Conservation (phyloP, 139 green algal species). For the Chlorella sp. region DNA sequence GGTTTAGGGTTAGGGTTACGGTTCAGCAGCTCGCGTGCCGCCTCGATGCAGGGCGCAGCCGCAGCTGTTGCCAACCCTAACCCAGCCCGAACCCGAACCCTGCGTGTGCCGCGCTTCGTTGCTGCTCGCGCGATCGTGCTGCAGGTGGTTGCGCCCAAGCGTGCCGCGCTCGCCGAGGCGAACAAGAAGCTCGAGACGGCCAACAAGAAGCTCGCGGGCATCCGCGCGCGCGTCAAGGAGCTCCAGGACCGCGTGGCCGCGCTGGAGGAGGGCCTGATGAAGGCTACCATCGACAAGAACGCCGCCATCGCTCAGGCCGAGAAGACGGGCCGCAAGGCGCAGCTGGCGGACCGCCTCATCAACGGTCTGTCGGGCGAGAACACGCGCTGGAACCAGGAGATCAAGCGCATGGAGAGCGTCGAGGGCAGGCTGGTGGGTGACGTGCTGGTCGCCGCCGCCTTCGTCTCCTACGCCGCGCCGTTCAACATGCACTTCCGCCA, state of each 20-base stretch:
- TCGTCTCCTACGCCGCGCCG: conserved; percentile 78
- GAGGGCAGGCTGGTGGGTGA: conserved; percentile 65
- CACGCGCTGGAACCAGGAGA: conserved; percentile 75
- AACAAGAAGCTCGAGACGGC: conserved; percentile 78
- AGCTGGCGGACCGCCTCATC: conserved; percentile 83
- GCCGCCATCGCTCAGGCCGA: conserved; percentile 72
- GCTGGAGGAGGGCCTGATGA: conserved; percentile 78
- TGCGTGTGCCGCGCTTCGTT: not conserved
- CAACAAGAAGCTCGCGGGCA: conserved; percentile 81
- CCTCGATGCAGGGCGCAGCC: too few relatives aligned
- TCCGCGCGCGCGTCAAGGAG: conserved; percentile 75
- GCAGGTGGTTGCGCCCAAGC: conserved; percentile 86
- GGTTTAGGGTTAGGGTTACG: too few relatives aligned
- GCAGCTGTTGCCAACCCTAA: too few relatives aligned
- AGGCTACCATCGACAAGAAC: conserved; percentile 89
- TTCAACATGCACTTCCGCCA: conserved; percentile 78
- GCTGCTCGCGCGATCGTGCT: not conserved
- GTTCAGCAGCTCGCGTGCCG: too few relatives aligned
- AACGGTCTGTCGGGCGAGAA: conserved; percentile 84
- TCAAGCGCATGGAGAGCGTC: conserved; percentile 54
- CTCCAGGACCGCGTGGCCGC: conserved; percentile 70
- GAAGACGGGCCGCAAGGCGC: conserved; percentile 72
- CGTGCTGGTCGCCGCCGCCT: conserved; percentile 70
- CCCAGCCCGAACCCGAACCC: too few relatives aligned
- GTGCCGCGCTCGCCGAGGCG: conserved; percentile 67